phyloP scores from a whole-genome alignment of 2,329 filamentous ascomycete genomes.

The Xylariaceae sp. region DNA sequence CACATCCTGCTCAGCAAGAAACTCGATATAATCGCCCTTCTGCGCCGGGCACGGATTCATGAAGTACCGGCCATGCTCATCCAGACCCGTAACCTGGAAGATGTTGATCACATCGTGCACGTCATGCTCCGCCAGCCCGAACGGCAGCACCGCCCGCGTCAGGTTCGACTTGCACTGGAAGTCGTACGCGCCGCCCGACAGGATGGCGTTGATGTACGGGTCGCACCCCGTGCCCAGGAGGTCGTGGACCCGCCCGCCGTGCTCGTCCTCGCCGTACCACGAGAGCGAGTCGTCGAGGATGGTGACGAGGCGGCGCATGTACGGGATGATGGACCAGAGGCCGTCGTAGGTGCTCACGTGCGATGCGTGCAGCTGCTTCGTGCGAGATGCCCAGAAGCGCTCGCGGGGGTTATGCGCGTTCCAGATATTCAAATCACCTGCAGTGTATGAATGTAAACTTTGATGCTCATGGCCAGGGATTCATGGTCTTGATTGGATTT shows the following conservation, averaged over 20 bases:
- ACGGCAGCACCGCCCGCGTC: constrained; percentile 64
- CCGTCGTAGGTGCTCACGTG: constrained; percentile 70
- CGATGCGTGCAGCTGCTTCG: constrained; percentile 71
- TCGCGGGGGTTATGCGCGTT: constrained; percentile 72
- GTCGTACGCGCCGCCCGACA: constrained; percentile 60
- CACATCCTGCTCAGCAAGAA: constrained; percentile 75
- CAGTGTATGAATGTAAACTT: background rate
- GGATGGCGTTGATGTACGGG: constrained; percentile 74
- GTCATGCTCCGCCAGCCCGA: constrained; percentile 66
- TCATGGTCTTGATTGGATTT: too few relatives aligned
- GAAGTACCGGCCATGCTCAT: constrained; percentile 68
- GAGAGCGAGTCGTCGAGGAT: constrained; percentile 65
- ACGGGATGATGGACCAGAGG: constrained; percentile 75
- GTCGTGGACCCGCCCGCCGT: constrained; percentile 70
- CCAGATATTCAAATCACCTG: constrained; percentile 79
- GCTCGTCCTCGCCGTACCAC: constrained; percentile 55
- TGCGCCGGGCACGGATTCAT: constrained; percentile 62
- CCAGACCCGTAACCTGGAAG: constrained; percentile 78
- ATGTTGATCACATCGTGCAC: constrained; percentile 84
- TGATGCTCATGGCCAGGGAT: too few relatives aligned
- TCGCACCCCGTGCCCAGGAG: constrained; percentile 79
- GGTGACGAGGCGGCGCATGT: constrained; percentile 69
- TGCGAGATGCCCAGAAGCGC: constrained; percentile 76
- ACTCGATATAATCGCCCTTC: constrained; percentile 61
- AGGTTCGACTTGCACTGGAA: constrained; percentile 85